These are phyloP conservation scores for Eucommia ulmoides DNA, from an alignment of 257 asterid genomes.

Conservation along the genomic window DNA sequence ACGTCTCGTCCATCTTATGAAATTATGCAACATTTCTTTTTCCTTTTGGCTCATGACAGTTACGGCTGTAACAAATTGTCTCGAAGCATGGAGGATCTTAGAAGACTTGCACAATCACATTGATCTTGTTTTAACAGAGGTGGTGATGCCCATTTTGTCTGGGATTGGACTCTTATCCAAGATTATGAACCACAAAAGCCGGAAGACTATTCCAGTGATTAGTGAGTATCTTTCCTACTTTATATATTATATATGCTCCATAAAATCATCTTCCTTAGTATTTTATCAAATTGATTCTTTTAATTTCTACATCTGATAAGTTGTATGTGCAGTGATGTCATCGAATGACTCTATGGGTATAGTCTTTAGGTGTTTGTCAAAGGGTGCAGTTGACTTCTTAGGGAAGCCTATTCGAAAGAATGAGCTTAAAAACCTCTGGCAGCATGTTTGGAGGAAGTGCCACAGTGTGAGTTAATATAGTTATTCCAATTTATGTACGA, in stretches of 20 bases:
- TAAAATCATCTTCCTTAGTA: too few species aligned
- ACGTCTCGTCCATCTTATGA: neutral
- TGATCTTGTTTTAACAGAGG: constrained; percentile 34
- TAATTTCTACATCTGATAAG: constrained; percentile 6
- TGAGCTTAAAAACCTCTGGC: constrained; percentile 24
- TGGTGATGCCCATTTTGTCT: constrained; percentile 30
- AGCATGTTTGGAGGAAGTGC: constrained; percentile 32
- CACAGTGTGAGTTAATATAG: constrained; percentile 16
- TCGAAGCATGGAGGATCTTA: constrained; percentile 36
- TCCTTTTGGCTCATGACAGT: constrained; percentile 21
- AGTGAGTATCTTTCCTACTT: constrained; percentile 9
- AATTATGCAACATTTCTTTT: neutral
- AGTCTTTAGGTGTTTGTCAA: constrained; percentile 18
- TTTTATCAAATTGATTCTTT: neutral
- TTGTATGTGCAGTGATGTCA: constrained; percentile 29
- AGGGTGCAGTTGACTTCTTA: constrained; percentile 23
- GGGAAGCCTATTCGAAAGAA: constrained; percentile 26
- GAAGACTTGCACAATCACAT: constrained; percentile 28
- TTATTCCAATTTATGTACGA: neutral
- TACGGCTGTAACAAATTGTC: constrained; percentile 27
- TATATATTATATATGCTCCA: neutral
- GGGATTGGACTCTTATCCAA: constrained; percentile 33
- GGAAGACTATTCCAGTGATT: constrained; percentile 32
- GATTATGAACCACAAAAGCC: constrained; percentile 37
- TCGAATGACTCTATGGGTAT: constrained; percentile 20